Base-by-base conservation (phyloP, 768 basidiomycete genomes). In the Mrakia blollopis region DNA sequence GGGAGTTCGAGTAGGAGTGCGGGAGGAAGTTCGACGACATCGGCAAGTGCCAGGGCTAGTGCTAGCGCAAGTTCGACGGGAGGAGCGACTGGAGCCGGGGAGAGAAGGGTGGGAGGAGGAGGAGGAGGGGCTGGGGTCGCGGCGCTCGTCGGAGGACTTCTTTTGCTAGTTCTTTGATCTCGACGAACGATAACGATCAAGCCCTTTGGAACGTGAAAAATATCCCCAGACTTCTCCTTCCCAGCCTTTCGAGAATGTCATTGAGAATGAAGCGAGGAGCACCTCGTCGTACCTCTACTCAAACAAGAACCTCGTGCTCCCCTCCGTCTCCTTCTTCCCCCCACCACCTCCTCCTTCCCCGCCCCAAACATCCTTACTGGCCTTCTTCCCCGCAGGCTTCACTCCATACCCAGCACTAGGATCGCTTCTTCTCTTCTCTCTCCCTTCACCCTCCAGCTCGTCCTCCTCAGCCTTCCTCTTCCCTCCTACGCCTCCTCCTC, bases 301-400 rank as follows among this genome's bases (percentile, higher is more conserved):
- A n/a, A 68, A 68, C 47, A 71, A 71, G 54, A 54, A 50, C 54
- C 54, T 54, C 71, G 54, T 57, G 13, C 70, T 52, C 52, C 50
- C 50, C 50, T 35, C 71, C 18, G 28, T 54, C 52, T 32, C 52
- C 50, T 9, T 25, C 6, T 25, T 52, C n/a, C 28, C 28, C 16
- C 47, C 28, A n/a, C 44, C 47, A 14, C 52, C 71, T 14, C 50
- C 50, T 16, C 30, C 71, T 30, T 72, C 52, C 50, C 52, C 54
- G 3, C 47, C 54, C 71, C 54, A 72, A n/a, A 71, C 47, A 47
- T 71, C 50, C 69, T 54, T 71, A 54, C 13, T 14, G 7, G 28
- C 47, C 10, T 52, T 52, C 28, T 50, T 54, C 30, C 28, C 28
- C 50, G 7, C 41, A 37, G 14, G 50, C 76, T 35, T 35, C 35